Evolutionary conservation across 257 asterid species (phyloP).

Genomic region (Pogostemon cablin): DNA sequence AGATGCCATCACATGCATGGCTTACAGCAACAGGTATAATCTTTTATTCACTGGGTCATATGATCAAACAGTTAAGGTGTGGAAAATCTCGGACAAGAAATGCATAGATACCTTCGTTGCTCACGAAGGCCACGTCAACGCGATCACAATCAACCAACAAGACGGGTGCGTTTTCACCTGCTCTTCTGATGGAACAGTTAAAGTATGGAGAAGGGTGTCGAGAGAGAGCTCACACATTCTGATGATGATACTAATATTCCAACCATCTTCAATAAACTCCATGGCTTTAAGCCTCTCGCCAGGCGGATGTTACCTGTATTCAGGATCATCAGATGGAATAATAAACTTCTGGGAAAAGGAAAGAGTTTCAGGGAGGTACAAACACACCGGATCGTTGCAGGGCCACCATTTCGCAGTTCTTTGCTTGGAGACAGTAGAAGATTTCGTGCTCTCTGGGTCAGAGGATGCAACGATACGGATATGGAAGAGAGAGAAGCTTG

Average conservation of each 20-base stretch:
- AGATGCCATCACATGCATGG: slow-evolving; percentile 49
- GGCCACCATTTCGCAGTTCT: slow-evolving; percentile 63
- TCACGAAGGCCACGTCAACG: slow-evolving; percentile 53
- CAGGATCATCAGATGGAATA: slow-evolving; percentile 66
- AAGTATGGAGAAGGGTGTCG: slow-evolving; percentile 59
- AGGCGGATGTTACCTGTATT: slow-evolving; percentile 45
- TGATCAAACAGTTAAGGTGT: slow-evolving; percentile 58
- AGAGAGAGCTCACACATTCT: slow-evolving; percentile 55
- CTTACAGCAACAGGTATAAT: slow-evolving; percentile 51
- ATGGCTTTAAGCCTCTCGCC: slow-evolving; percentile 44
- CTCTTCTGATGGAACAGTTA: slow-evolving; percentile 60
- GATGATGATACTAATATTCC: slow-evolving; percentile 51
- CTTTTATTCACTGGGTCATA: slow-evolving; percentile 60
- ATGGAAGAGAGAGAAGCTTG: slow-evolving; percentile 54
- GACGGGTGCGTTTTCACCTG: slow-evolving; percentile 63
- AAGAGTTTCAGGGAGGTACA: slow-evolving; percentile 53
- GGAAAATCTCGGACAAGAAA: slow-evolving; percentile 52
- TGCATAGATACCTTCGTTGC: slow-evolving; percentile 55
- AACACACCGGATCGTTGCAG: slow-evolving; percentile 55
- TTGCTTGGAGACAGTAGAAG: slow-evolving; percentile 47
- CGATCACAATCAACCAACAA: slow-evolving; percentile 52
- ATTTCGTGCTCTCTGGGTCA: slow-evolving; percentile 55
- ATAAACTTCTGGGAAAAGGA: slow-evolving; percentile 64
- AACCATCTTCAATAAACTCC: slow-evolving; percentile 53
- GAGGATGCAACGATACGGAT: slow-evolving; percentile 62